Percentiles rank a stretch among this genome's conserved stretches.
Evolutionary conservation across 2,329 filamentous ascomycete species (phyloP).

Genomic region (Epichloe gansuensis): DNA sequence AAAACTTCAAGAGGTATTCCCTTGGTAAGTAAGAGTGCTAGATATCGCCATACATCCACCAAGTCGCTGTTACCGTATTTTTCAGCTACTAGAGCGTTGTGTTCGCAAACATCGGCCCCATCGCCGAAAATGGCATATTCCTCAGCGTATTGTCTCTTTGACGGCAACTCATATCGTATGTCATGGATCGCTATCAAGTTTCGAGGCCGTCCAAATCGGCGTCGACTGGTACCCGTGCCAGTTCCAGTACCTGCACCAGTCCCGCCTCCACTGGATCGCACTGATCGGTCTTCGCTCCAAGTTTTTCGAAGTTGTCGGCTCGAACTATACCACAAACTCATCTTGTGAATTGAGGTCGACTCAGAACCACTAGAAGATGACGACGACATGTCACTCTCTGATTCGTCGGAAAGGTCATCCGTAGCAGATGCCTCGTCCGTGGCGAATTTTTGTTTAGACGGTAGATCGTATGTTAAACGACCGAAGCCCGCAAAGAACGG

Average conservation of each 20-base stretch:
- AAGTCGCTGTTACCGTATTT: constrained; percentile 58
- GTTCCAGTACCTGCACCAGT: constrained; percentile 38
- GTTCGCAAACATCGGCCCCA: constrained; percentile 64
- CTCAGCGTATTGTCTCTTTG: constrained; percentile 61
- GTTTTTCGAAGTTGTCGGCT: constrained; percentile 39
- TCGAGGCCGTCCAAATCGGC: constrained; percentile 37
- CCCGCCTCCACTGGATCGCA: constrained; percentile 47
- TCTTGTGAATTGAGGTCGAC: constrained; percentile 48
- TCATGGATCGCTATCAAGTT: constrained; percentile 66
- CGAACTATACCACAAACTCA: constrained; percentile 43
- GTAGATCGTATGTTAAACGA: constrained; percentile 37
- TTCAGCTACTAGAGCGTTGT: constrained; percentile 69
- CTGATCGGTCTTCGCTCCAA: constrained; percentile 43
- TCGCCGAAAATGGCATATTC: constrained; percentile 78
- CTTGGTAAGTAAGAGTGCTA: constrained; percentile 63
- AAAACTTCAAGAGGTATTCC: constrained; percentile 59
- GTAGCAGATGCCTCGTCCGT: constrained; percentile 38
- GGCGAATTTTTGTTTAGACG: constrained; percentile 31
- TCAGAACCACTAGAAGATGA: constrained; percentile 48
- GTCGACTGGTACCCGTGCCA: constrained; percentile 38
- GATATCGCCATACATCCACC: constrained; percentile 71
- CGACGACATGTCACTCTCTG: constrained; percentile 33
- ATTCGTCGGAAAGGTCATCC: constrained; percentile 38
- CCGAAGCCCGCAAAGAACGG: constrained; percentile 46
- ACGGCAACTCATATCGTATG: constrained; percentile 58